phyloP scores from a whole-genome alignment of 192 early-diverging fungal species.

The Backusella circina region DNA sequence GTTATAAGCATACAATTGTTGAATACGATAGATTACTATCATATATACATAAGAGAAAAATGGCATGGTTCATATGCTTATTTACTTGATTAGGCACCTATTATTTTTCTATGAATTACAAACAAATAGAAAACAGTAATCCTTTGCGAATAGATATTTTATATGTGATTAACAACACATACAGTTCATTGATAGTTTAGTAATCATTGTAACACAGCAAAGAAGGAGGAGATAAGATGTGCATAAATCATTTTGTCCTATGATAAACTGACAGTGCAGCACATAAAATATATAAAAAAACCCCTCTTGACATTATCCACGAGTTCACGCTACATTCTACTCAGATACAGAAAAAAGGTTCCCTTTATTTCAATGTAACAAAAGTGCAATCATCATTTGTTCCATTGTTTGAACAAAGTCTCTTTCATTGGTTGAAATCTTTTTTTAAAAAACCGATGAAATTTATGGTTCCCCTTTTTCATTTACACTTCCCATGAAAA shows the following conservation, averaged over 20 bases:
- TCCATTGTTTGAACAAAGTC: neutral
- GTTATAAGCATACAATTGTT: too few species aligned
- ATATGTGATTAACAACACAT: neutral
- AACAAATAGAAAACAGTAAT: too few species aligned
- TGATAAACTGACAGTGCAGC: constrained; percentile 4
- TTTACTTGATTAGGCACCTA: neutral
- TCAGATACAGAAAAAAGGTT: neutral
- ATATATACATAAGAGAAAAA: neutral
- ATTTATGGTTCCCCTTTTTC: neutral
- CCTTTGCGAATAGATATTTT: too few species aligned
- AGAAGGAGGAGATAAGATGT: neutral
- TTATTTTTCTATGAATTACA: neutral
- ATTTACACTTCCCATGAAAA: neutral
- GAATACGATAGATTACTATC: neutral
- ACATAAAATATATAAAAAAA: neutral
- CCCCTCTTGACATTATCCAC: neutral
- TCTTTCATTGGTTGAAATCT: neutral
- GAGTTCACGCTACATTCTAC: neutral
- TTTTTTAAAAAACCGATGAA: neutral
- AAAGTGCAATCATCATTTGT: neutral
- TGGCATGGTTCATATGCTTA: neutral
- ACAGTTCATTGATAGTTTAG: neutral
- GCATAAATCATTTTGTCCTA: neutral
- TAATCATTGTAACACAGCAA: neutral
- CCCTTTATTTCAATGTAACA: neutral